phyloP scores from a whole-genome alignment of 805 yeast genomes.

The Saccharomycopsis fermentans region DNA sequence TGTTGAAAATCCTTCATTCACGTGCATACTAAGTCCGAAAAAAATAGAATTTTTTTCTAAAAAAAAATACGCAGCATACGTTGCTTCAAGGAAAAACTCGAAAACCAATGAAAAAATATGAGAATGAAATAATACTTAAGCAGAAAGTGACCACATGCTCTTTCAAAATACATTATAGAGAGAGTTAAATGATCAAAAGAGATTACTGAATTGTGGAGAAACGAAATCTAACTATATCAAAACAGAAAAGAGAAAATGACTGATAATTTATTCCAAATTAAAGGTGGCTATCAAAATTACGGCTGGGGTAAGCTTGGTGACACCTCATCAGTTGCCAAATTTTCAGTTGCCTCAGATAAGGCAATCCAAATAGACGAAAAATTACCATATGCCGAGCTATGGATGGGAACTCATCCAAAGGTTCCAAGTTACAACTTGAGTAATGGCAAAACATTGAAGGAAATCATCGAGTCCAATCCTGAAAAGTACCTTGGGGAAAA shows the following conservation, averaged over 20 bases:
- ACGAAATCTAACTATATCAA: too few species aligned
- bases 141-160: neutral
- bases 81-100: neutral
- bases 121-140: neutral
- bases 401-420: conserved; percentile 99
- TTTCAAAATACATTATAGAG: too few species aligned
- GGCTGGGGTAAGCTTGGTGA: conserved; percentile 87
- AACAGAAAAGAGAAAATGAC: conserved; percentile 5
- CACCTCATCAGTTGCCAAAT: conserved; percentile 80
- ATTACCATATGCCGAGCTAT: conserved; percentile 91
- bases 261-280: conserved; percentile 23
- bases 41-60: neutral
- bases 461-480: conserved; percentile 53
- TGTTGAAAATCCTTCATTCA: neutral
- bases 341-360: conserved; percentile 63
- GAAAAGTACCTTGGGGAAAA: conserved; percentile 44
- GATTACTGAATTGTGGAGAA: neutral
- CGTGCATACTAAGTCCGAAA: neutral
- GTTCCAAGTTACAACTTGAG: conserved; percentile 63
- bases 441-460: conserved; percentile 51
- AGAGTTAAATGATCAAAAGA: neutral
- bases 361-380: conserved; percentile 50
- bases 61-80: neutral
- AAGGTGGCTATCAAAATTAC: conserved; percentile 59
- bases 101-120: neutral